Conservation (phyloP, 2,329 filamentous ascomycete species). For the Xylaria sp. region DNA sequence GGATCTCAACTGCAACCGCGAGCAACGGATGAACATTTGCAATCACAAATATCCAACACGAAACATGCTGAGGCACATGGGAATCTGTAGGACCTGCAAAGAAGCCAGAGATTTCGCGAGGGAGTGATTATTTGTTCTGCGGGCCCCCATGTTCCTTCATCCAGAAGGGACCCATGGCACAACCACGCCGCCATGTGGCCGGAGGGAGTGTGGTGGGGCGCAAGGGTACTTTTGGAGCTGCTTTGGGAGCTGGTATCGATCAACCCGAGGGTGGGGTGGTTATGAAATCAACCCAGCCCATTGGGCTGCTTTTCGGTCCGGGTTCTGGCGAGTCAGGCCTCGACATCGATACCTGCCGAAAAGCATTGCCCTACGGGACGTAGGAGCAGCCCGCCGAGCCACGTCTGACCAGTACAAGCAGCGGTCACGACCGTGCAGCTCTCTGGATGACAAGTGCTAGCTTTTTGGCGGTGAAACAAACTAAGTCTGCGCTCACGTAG, state of each 20-base stretch:
- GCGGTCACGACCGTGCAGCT: constrained; percentile 20
- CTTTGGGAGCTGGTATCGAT: constrained; percentile 43
- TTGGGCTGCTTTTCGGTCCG: constrained; percentile 47
- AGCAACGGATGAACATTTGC: constrained; percentile 26
- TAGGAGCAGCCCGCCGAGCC: constrained; percentile 40
- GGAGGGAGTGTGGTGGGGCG: constrained; percentile 43
- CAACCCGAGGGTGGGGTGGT: constrained; percentile 44
- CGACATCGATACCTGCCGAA: constrained; percentile 46
- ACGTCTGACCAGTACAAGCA: constrained; percentile 31
- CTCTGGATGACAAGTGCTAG: constrained; percentile 10
- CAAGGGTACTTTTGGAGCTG: constrained; percentile 40
- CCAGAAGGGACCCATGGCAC: constrained; percentile 43
- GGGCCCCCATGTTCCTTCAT: constrained; percentile 39
- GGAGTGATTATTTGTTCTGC: constrained; percentile 39
- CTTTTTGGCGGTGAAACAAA: constrained; percentile 22
- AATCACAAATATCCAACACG: constrained; percentile 17
- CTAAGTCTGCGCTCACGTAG: constrained; percentile 13
- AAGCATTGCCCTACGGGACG: constrained; percentile 33
- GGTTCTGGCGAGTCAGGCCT: constrained; percentile 47
- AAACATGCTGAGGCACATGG: constrained; percentile 23
- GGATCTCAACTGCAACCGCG: constrained; percentile 27
- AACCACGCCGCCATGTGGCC: constrained; percentile 47
- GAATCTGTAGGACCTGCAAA: constrained; percentile 32
- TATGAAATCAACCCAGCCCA: constrained; percentile 41
- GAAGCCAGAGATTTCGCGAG: constrained; percentile 43